Percentiles rank a stretch among this genome's conserved stretches.
These are phyloP conservation scores for Pedinophyceae sp. DNA, from an alignment of 139 green algal species.

Conservation along the genomic window DNA sequence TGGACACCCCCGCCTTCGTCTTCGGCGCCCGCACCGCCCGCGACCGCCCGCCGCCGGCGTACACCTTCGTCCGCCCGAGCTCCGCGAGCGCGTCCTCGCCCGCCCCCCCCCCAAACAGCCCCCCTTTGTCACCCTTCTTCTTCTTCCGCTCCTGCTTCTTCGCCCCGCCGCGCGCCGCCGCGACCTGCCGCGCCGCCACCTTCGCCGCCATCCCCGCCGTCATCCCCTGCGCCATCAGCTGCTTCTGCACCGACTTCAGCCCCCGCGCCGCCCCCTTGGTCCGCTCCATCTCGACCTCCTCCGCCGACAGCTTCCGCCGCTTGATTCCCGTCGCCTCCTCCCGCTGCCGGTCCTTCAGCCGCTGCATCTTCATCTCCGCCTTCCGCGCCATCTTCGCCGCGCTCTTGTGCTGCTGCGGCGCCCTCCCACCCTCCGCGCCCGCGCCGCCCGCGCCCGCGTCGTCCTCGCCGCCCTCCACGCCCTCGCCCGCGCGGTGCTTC, in stretches of 20 bases:
- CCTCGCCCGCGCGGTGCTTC: slow-evolving; percentile 15
- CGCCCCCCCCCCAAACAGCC: not conserved
- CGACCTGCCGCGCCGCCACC: slow-evolving; percentile 30
- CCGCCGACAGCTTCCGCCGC: slow-evolving; percentile 8
- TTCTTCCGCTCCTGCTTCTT: slow-evolving; percentile 25
- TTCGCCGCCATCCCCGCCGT: slow-evolving; percentile 28
- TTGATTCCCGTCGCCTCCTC: slow-evolving; percentile 13
- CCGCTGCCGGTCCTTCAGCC: slow-evolving; percentile 17
- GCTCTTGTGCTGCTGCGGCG: slow-evolving; percentile 1
- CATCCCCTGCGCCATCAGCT: slow-evolving; percentile 44
- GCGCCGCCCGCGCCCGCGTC: not conserved
- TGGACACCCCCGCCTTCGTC: not conserved
- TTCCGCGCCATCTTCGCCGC: slow-evolving; percentile 12
- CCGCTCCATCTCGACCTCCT: slow-evolving; percentile 20
- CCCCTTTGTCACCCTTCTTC: slow-evolving; percentile 10
- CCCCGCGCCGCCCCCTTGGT: slow-evolving; percentile 18
- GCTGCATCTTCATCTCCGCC: slow-evolving; percentile 14
- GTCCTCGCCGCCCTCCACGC: slow-evolving; percentile 10
- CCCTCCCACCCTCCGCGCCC: slow-evolving; percentile 4
- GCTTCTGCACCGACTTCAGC: slow-evolving; percentile 28
- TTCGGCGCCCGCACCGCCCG: slow-evolving; percentile 9
- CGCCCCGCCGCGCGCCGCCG: slow-evolving; percentile 4
- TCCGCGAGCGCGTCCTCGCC: slow-evolving; percentile 6
- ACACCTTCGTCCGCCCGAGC: slow-evolving; percentile 19
- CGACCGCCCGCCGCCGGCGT: slow-evolving; percentile 23